A percentile compares a stretch with the other conserved stretches of the same genome.
These are phyloP conservation scores for Phycomyces blakesleeanus DNA, from an alignment of 192 early-diverging fungal species.

Conservation along the genomic window DNA sequence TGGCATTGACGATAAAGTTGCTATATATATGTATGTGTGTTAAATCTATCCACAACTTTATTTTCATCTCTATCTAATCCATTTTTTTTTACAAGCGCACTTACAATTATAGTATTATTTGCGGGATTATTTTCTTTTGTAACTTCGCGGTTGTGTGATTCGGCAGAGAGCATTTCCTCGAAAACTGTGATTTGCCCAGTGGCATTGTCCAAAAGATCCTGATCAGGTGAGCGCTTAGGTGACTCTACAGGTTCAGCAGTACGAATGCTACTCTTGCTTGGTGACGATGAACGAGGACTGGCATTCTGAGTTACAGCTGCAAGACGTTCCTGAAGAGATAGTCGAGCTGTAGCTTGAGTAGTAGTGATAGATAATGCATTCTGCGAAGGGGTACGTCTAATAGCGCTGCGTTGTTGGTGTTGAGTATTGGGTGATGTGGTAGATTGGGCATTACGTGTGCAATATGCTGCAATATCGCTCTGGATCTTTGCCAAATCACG, in stretches of 20 bases:
- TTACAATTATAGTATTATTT: neutral
- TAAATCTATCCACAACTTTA: no score
- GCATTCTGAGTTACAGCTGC: conserved; percentile 24
- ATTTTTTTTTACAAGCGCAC: no score
- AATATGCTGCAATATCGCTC: conserved; percentile 26
- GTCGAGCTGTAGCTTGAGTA: conserved; percentile 22
- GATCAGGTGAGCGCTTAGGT: neutral
- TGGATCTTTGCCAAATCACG: conserved; percentile 23
- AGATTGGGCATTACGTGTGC: conserved; percentile 30
- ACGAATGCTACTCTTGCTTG: no score
- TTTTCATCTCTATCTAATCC: no score
- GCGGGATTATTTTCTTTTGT: neutral
- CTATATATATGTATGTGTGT: no score
- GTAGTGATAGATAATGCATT: conserved; percentile 6
- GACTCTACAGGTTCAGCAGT: neutral
- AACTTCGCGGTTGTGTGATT: neutral
- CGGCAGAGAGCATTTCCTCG: neutral
- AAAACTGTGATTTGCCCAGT: neutral
- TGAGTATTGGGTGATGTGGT: neutral
- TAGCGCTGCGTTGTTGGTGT: neutral
- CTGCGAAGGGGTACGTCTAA: neutral
- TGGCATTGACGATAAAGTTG: no score
- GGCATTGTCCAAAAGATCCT: neutral
- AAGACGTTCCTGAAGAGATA: conserved; percentile 37
- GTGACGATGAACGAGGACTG: no score